A percentile compares a stretch with the other conserved stretches of the same genome.
Conservation (phyloP, 2,329 filamentous ascomycete genomes). For the Pseudogymnoascus sp. region DNA sequence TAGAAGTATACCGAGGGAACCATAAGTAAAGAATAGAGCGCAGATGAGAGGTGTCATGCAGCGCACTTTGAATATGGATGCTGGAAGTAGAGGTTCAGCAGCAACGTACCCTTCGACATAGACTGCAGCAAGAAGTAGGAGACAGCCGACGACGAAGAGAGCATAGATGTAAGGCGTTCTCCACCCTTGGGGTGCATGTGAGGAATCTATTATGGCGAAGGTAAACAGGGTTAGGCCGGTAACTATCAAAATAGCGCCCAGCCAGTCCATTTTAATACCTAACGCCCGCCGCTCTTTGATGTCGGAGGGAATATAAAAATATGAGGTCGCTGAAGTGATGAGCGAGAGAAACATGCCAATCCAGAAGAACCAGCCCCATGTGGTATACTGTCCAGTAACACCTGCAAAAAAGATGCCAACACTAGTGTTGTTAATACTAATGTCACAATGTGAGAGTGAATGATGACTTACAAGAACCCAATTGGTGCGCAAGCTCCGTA, state of each 20-base stretch:
- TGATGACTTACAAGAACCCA: constrained; percentile 42
- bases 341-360: constrained; percentile 47
- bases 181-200: constrained; percentile 62
- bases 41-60: constrained; percentile 57
- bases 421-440: constrained; percentile 38
- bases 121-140: constrained; percentile 51
- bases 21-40: constrained; percentile 58
- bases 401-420: constrained; percentile 58
- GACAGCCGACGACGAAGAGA: constrained; percentile 52
- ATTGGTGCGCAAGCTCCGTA: constrained; percentile 47
- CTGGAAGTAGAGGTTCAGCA: constrained; percentile 58
- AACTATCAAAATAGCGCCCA: constrained; percentile 52
- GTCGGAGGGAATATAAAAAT: constrained; percentile 43
- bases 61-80: constrained; percentile 59
- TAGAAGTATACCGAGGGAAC: constrained; percentile 58
- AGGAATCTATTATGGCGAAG: constrained; percentile 66
- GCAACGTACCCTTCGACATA: constrained; percentile 69
- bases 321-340: constrained; percentile 38
- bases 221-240: constrained; percentile 61
- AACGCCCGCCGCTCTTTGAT: constrained; percentile 27
- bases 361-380: constrained; percentile 63
- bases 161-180: constrained; percentile 63
- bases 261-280: constrained; percentile 59
- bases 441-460: constrained; percentile 46
- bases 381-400: constrained; percentile 47